Evolutionary conservation across 2,329 filamentous ascomycete species (phyloP).

Genomic region (Colletotrichum orchidophilum): DNA sequence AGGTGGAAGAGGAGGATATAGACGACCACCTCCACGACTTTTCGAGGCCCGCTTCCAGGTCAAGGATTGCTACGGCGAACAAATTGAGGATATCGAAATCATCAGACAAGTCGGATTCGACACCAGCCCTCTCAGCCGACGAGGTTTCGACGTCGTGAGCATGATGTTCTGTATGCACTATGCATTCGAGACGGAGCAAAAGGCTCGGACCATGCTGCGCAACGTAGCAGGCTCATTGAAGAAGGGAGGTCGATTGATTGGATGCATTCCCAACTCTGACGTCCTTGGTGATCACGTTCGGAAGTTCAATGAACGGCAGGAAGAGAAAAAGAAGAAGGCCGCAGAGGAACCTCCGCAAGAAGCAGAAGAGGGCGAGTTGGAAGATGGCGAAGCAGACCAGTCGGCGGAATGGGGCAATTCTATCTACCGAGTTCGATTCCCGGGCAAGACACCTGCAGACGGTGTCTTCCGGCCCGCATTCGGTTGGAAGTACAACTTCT

Average conservation of each 20-base stretch:
- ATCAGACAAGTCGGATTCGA: conserved; percentile 90
- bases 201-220: conserved; percentile 89
- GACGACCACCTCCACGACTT: conserved; percentile 62
- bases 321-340: conserved; percentile 50
- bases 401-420: conserved; percentile 90
- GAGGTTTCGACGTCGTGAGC: conserved; percentile 93
- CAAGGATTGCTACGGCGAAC: conserved; percentile 92
- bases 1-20: conserved; percentile 62
- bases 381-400: conserved; percentile 70
- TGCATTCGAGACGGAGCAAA: conserved; percentile 91
- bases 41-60: conserved; percentile 90
- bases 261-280: conserved; percentile 96
- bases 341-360: conserved; percentile 42
- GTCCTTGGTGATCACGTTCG: conserved; percentile 83
- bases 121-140: conserved; percentile 74
- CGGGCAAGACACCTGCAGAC: conserved; percentile 81
- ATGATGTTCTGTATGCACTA: conserved; percentile 99
- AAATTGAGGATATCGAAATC: conserved; percentile 82
- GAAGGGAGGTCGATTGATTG: conserved; percentile 94
- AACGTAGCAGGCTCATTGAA: conserved; percentile 92
- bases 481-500: conserved; percentile 98
- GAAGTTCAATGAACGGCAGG: conserved; percentile 72
- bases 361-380: conserved; percentile 55
- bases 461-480: conserved; percentile 94
- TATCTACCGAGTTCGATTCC: conserved; percentile 92